Conservation (phyloP, 1,139 yeast species). For the Geotrichum aggregatum region DNA sequence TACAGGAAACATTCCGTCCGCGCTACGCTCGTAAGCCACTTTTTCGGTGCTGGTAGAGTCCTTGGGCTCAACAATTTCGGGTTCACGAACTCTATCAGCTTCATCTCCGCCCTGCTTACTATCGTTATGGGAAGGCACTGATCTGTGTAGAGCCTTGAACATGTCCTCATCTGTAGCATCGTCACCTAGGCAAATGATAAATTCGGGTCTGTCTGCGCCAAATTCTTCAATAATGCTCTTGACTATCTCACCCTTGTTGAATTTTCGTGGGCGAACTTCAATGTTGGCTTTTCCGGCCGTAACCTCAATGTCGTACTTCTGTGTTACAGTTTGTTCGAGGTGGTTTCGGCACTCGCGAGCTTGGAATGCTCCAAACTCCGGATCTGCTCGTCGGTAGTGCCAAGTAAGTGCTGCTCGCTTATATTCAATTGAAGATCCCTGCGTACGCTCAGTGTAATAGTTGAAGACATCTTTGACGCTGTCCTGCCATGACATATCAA, state of each 20-base stretch:
- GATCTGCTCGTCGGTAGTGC: conserved; percentile 96
- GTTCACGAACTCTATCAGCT: not conserved
- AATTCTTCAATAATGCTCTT: conserved; percentile 53
- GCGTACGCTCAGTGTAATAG: conserved; percentile 78
- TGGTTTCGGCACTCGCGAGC: conserved; percentile 69
- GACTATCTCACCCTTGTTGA: conserved; percentile 96
- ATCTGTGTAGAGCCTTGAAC: conserved; percentile 67
- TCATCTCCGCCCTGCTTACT: conserved; percentile 24
- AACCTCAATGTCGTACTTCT: conserved; percentile 82
- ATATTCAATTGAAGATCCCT: conserved; percentile 80
- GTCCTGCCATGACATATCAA: conserved; percentile 93
- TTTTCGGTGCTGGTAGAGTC: conserved; percentile 16
- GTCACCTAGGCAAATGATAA: conserved; percentile 87
- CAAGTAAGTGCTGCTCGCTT: conserved; percentile 94
- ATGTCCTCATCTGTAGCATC: conserved; percentile 97
- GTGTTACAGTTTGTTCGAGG: conserved; percentile 56
- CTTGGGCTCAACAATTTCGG: conserved; percentile 1
- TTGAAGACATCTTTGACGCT: conserved; percentile 71
- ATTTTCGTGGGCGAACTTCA: conserved; percentile 90
- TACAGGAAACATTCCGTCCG: conserved; percentile 62
- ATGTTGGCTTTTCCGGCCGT: conserved; percentile 96
- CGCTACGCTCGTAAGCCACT: conserved; percentile 27
- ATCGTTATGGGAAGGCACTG: conserved; percentile 41
- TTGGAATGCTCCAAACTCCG: conserved; percentile 84
- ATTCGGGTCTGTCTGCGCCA: conserved; percentile 53